Evolutionary conservation across 1,284 basidiomycete species (phyloP).

Genomic region (Ganoderma resinaceum): DNA sequence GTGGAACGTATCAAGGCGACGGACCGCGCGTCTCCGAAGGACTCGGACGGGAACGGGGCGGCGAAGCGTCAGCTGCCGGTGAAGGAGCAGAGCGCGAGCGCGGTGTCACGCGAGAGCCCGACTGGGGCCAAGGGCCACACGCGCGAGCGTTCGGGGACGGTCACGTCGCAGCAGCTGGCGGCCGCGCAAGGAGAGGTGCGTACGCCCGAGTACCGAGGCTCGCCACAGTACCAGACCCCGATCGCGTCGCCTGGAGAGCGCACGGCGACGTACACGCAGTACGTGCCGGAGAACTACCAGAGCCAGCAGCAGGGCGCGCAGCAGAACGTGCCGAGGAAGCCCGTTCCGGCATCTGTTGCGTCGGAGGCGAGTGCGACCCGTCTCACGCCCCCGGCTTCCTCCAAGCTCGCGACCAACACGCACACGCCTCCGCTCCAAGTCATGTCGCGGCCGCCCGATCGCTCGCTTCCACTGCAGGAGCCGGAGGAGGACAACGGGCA

Average conservation of each 20-base stretch:
- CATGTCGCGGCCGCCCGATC: constrained; percentile 68
- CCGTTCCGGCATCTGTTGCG: constrained; percentile 23
- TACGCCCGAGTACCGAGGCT: constrained; percentile 60
- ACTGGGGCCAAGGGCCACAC: constrained; percentile 39
- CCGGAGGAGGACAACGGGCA: constrained; percentile 65
- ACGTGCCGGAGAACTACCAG: constrained; percentile 56
- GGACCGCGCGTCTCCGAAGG: constrained; percentile 62
- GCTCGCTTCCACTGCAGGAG: constrained; percentile 79
- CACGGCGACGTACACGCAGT: constrained; percentile 54
- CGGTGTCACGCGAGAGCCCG: constrained; percentile 54
- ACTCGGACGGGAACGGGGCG: constrained; percentile 45
- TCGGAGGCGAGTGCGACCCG: constrained; percentile 42
- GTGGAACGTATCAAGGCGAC: constrained; percentile 60
- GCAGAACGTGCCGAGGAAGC: constrained; percentile 41
- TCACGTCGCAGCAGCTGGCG: constrained; percentile 40
- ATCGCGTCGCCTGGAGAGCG: constrained; percentile 60
- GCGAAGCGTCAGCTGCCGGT: constrained; percentile 41
- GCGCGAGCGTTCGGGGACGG: constrained; percentile 51
- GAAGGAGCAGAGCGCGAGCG: not conserved
- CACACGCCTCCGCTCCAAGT: constrained; percentile 66
- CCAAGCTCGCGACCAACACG: constrained; percentile 47
- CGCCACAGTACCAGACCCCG: constrained; percentile 60
- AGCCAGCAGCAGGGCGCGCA: constrained; percentile 36
- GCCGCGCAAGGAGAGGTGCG: constrained; percentile 37
- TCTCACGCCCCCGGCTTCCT: constrained; percentile 49